phyloP scores from a whole-genome alignment of 139 green algal species.

The Coelastrella sp. region DNA sequence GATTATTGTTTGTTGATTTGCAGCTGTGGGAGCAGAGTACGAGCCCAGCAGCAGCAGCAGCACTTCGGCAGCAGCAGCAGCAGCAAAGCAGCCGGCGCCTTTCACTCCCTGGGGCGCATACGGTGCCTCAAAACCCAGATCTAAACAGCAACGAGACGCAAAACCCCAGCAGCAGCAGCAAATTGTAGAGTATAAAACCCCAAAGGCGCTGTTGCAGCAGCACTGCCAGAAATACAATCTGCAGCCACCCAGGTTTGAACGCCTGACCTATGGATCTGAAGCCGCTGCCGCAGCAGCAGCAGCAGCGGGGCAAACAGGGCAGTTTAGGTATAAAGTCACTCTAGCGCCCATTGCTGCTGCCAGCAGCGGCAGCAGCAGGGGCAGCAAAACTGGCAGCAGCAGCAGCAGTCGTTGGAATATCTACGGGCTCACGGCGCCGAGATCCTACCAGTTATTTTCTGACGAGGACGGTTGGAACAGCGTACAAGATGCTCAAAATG shows the following conservation, averaged over 20 bases:
- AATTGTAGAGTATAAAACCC: conserved; percentile 47
- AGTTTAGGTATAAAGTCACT: conserved; percentile 41
- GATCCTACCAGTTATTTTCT: conserved; percentile 46
- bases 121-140: neutral
- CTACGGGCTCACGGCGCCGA: neutral
- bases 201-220: conserved; percentile 90
- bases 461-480: conserved; percentile 39
- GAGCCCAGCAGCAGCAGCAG: neutral
- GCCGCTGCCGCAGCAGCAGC: conserved; percentile 1
- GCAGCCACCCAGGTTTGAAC: conserved; percentile 80
- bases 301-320: neutral
- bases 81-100: neutral
- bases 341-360: neutral
- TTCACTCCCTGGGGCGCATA: conserved; percentile 40
- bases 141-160: neutral
- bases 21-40: neutral
- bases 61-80: conserved; percentile 31
- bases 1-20: neutral
- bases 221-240: conserved; percentile 79
- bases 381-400: neutral
- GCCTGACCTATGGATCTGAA: neutral
- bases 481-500: conserved; percentile 88
- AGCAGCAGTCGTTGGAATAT: neutral
- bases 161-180: conserved; percentile 26
- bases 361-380: neutral